These are phyloP conservation scores for Tulasnella sp. DNA, from an alignment of 768 basidiomycete genomes.

Conservation along the genomic window DNA sequence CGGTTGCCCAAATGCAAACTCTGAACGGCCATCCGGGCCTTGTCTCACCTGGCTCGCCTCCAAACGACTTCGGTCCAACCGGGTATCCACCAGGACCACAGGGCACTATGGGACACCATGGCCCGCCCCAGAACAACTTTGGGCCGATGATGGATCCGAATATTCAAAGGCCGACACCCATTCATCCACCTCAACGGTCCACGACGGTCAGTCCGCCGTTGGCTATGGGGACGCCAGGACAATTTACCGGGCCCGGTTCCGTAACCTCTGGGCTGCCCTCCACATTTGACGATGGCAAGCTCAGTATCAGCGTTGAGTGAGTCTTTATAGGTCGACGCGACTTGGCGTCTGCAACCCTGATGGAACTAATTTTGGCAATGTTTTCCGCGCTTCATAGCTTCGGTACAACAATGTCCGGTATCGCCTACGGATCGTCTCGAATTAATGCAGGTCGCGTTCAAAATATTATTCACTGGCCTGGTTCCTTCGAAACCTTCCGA, in stretches of 20 bases:
- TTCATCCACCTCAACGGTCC: constrained; percentile 22
- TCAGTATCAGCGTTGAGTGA: constrained; percentile 29
- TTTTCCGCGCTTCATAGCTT: constrained; percentile 7
- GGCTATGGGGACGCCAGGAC: constrained; percentile 11
- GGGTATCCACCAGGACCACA: constrained; percentile 8
- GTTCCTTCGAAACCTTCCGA: constrained; percentile 75
- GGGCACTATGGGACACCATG: background rate
- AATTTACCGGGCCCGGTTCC: constrained; percentile 12
- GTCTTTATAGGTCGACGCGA: background rate
- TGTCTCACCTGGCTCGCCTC: background rate
- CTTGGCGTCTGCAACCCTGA: background rate
- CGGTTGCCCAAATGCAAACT: background rate
- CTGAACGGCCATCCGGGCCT: background rate
- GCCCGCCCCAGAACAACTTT: background rate
- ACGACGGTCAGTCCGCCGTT: constrained; percentile 19
- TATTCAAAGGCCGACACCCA: constrained; percentile 26
- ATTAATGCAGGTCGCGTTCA: constrained; percentile 72
- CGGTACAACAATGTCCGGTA: constrained; percentile 81
- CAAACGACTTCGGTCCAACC: constrained; percentile 7
- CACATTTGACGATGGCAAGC: constrained; percentile 54
- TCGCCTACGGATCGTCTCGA: constrained; percentile 80
- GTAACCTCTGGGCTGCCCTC: background rate
- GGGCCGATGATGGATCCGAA: constrained; percentile 25
- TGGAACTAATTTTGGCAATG: background rate
- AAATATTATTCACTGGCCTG: constrained; percentile 81